phyloP scores from a whole-genome alignment of 768 basidiomycete species.

The Termitomyces sp. region DNA sequence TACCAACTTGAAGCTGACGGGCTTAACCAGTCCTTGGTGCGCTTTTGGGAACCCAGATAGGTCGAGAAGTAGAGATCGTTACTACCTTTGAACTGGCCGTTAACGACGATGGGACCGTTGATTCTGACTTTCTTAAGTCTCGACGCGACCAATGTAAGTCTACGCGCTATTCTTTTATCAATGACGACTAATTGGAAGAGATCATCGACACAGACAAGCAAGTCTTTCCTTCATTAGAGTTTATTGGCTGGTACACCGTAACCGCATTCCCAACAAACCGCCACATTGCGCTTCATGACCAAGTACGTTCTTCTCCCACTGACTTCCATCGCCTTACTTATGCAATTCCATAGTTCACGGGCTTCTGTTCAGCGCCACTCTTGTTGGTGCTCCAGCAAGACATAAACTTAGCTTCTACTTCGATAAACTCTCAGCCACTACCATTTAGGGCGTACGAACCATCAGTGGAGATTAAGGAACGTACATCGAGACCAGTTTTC shows the following conservation, averaged over 20 bases:
- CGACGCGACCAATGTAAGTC: slow-evolving; percentile 80
- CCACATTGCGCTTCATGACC: slow-evolving; percentile 83
- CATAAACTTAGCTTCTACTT: slow-evolving; percentile 8
- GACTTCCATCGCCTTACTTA: background rate
- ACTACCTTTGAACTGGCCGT: slow-evolving; percentile 92
- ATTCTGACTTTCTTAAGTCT: slow-evolving; percentile 76
- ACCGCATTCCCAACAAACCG: slow-evolving; percentile 64
- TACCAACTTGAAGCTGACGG: background rate
- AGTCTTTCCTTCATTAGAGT: slow-evolving; percentile 95
- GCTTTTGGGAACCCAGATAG: slow-evolving; percentile 88
- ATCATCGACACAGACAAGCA: slow-evolving; percentile 70
- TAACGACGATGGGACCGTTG: slow-evolving; percentile 53
- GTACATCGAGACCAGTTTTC: slow-evolving; percentile 71
- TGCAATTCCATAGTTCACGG: slow-evolving; percentile 55
- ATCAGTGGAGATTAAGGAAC: slow-evolving; percentile 77
- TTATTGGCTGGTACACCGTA: slow-evolving; percentile 97
- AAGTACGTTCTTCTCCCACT: slow-evolving; percentile 38
- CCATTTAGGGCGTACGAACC: slow-evolving; percentile 95
- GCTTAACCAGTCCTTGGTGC: slow-evolving; percentile 74
- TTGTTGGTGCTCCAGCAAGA: slow-evolving; percentile 55
- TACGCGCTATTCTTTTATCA: background rate
- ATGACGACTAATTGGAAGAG: slow-evolving; percentile 1
- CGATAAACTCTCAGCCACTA: slow-evolving; percentile 61
- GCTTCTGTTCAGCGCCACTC: slow-evolving; percentile 84
- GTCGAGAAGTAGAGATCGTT: slow-evolving; percentile 93